phyloP scores from a whole-genome alignment of 805 yeast species.

The Candida qinlingensis region DNA sequence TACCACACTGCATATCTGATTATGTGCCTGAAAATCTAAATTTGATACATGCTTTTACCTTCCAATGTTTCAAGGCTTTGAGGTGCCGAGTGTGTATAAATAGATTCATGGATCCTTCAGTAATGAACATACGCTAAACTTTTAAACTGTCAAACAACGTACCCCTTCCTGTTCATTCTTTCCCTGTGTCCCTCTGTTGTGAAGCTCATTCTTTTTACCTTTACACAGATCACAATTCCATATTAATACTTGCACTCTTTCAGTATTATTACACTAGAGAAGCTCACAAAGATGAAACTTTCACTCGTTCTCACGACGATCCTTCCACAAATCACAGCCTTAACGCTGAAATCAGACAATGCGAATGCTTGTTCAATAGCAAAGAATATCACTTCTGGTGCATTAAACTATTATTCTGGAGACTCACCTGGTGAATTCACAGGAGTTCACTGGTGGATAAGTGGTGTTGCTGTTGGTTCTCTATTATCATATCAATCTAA shows the following conservation, averaged over 20 bases:
- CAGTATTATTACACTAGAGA: not conserved
- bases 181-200: no score
- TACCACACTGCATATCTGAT: no score
- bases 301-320: not conserved
- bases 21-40: no score
- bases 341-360: constrained; percentile 8
- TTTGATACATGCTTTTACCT: no score
- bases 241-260: not conserved
- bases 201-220: not conserved
- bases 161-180: no score
- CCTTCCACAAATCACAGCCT: not conserved
- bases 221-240: not conserved
- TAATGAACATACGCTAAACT: not conserved
- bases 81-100: not conserved
- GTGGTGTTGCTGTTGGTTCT: constrained; percentile 71
- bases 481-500: constrained; percentile 69
- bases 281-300: not conserved
- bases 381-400: constrained; percentile 51
- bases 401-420: constrained; percentile 66
- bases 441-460: constrained; percentile 84
- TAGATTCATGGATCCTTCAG: not conserved
- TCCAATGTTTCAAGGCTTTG: not conserved
- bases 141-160: no score
- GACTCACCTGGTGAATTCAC: constrained; percentile 50
- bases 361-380: constrained; percentile 39